phyloP scores from a whole-genome alignment of 257 asterid genomes.

The Primulina tabacum region DNA sequence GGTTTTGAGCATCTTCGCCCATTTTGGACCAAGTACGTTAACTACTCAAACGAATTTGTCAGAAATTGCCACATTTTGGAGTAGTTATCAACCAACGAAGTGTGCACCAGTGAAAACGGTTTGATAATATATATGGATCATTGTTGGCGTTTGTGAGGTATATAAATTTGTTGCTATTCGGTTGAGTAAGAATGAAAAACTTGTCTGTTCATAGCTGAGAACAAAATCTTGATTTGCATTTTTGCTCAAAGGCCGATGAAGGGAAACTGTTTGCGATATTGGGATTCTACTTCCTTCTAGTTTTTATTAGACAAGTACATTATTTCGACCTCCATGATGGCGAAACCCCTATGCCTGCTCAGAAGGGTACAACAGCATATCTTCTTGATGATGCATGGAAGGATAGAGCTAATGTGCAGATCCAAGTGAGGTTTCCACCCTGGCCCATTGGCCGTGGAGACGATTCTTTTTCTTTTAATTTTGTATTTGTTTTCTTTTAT shows the following conservation, averaged over 20 bases:
- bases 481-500: not conserved
- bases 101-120: not conserved
- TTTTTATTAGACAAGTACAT: not conserved
- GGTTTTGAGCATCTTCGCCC: slow-evolving; percentile 95
- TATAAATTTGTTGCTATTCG: not conserved
- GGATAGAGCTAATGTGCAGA: not conserved
- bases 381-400: not conserved
- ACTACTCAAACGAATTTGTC: slow-evolving; percentile 78
- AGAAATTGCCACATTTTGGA: slow-evolving; percentile 84
- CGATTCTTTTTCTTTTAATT: not conserved
- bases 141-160: not conserved
- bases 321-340: not conserved
- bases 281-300: not conserved
- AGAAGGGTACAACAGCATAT: not conserved
- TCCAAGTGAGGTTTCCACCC: not conserved
- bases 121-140: not conserved
- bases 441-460: not conserved
- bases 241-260: not conserved
- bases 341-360: not conserved
- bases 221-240: not conserved
- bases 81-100: slow-evolving; percentile 33
- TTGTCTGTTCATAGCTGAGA: not conserved
- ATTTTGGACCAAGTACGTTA: slow-evolving; percentile 85
- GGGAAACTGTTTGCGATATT: not conserved
- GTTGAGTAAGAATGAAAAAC: not conserved